These are phyloP conservation scores for Cladosporium sp. DNA, from an alignment of 2,329 filamentous ascomycete genomes.

Conservation along the genomic window DNA sequence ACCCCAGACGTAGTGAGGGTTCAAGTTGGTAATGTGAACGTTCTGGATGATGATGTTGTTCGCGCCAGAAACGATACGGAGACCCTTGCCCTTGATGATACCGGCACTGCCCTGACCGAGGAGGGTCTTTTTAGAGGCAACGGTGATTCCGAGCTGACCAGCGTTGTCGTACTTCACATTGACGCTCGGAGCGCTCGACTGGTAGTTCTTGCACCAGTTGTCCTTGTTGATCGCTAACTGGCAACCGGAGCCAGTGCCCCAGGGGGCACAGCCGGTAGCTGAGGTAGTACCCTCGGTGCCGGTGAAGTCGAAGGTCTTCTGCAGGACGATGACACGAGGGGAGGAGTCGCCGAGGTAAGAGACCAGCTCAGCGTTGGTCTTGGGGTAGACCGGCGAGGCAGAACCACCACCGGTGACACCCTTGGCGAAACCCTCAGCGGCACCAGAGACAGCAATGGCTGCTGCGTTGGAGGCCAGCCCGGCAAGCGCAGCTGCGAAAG, in stretches of 20 bases:
- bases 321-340: slow-evolving; percentile 53
- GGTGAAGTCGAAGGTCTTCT: slow-evolving; percentile 47
- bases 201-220: slow-evolving; percentile 49
- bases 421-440: slow-evolving; percentile 39
- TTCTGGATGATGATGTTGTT: slow-evolving; percentile 49
- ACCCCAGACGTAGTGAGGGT: slow-evolving; percentile 29
- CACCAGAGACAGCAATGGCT: slow-evolving; percentile 8
- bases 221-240: slow-evolving; percentile 55
- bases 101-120: slow-evolving; percentile 32
- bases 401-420: slow-evolving; percentile 54
- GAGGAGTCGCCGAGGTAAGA: slow-evolving; percentile 50
- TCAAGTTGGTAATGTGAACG: slow-evolving; percentile 27
- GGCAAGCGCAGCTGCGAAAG: not conserved
- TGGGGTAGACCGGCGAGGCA: slow-evolving; percentile 49
- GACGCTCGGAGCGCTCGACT: slow-evolving; percentile 40
- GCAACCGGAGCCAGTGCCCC: slow-evolving; percentile 47
- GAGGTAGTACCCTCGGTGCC: slow-evolving; percentile 47
- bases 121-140: slow-evolving; percentile 35
- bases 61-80: slow-evolving; percentile 29
- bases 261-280: slow-evolving; percentile 36
- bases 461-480: slow-evolving; percentile 3
- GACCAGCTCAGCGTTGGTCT: slow-evolving; percentile 46
- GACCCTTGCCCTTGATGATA: slow-evolving; percentile 35
- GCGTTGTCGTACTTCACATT: slow-evolving; percentile 29
- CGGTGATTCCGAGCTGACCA: slow-evolving; percentile 21